Percentiles rank a stretch among this genome's conserved stretches.
Evolutionary conservation across 2,329 filamentous ascomycete genomes (phyloP).

Genomic region (Bipolaris sorokiniana): DNA sequence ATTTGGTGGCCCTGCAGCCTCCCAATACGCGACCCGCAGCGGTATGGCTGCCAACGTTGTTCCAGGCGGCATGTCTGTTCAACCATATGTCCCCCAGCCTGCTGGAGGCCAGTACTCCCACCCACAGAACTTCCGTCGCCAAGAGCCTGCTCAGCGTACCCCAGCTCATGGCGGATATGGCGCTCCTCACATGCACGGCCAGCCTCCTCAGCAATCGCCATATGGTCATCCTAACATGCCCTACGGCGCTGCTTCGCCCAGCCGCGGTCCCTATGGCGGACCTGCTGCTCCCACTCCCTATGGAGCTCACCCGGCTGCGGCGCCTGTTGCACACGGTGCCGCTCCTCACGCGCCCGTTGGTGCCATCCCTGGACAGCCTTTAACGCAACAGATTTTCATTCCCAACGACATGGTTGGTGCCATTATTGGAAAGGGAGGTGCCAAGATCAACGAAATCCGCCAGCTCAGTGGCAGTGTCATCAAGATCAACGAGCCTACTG

Average conservation of each 20-base stretch:
- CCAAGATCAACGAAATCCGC: slow-evolving; percentile 99
- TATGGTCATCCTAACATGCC: slow-evolving; percentile 70
- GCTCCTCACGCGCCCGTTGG: slow-evolving; percentile 68
- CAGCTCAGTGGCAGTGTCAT: slow-evolving; percentile 97
- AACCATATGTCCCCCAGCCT: slow-evolving; percentile 95
- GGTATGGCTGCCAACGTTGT: slow-evolving; percentile 92
- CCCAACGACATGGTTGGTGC: slow-evolving; percentile 99
- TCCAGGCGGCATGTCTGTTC: slow-evolving; percentile 97
- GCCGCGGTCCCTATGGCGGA: slow-evolving; percentile 75
- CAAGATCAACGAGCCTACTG: slow-evolving; percentile 99
- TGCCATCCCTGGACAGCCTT: slow-evolving; percentile 72
- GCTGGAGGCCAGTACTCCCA: slow-evolving; percentile 93
- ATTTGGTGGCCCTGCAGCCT: slow-evolving; percentile 93
- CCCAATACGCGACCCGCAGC: slow-evolving; percentile 95
- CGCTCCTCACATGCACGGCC: slow-evolving; percentile 74
- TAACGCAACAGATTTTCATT: slow-evolving; percentile 98
- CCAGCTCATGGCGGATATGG: slow-evolving; percentile 72
- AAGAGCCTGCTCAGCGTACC: slow-evolving; percentile 68
- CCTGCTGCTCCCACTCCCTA: slow-evolving; percentile 75
- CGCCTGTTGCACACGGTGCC: slow-evolving; percentile 66
- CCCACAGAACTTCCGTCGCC: slow-evolving; percentile 81
- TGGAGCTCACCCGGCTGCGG: slow-evolving; percentile 63
- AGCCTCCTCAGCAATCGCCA: slow-evolving; percentile 53
- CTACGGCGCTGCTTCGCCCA: slow-evolving; percentile 75
- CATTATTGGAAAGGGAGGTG: slow-evolving; percentile 97